Conservation (phyloP, 768 basidiomycete species). For the Xerocomellus chrysenteron region DNA sequence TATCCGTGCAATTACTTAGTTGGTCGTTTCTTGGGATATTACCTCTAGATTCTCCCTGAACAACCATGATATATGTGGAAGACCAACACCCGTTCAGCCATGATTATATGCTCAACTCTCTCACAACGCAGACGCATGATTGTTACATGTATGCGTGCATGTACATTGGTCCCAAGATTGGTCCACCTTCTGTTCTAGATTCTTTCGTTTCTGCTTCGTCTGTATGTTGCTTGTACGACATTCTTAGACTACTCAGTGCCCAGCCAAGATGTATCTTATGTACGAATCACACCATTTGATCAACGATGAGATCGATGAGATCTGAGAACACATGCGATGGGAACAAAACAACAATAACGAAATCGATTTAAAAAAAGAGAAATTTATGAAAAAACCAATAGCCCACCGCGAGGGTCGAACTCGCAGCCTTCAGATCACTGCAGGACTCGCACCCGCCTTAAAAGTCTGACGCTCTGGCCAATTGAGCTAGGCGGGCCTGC, state of each 20-base stretch:
- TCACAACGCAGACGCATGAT: conserved; percentile 4
- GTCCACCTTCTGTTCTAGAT: conserved; percentile 7
- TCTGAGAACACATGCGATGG: too few species aligned
- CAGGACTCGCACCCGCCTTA: conserved; percentile 29
- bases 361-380: background rate
- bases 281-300: background rate
- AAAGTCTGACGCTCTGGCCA: conserved; percentile 62
- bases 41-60: conserved; percentile 24
- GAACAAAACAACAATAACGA: background rate
- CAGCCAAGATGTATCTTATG: conserved; percentile 18
- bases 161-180: too few species aligned
- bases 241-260: conserved; percentile 20
- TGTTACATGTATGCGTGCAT: conserved; percentile 8
- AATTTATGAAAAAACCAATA: conserved; percentile 31
- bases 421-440: conserved; percentile 75
- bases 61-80: conserved; percentile 21
- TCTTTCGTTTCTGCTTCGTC: conserved; percentile 9
- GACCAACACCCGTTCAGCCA: conserved; percentile 16
- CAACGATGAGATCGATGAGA: background rate
- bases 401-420: conserved; percentile 86
- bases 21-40: conserved; percentile 30
- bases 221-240: conserved; percentile 21
- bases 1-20: conserved; percentile 24
- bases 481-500: conserved; percentile 59
- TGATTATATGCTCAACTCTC: conserved; percentile 16